These are phyloP conservation scores for Letharia lupina DNA, from an alignment of 495 filamentous ascomycete genomes.

Conservation along the genomic window DNA sequence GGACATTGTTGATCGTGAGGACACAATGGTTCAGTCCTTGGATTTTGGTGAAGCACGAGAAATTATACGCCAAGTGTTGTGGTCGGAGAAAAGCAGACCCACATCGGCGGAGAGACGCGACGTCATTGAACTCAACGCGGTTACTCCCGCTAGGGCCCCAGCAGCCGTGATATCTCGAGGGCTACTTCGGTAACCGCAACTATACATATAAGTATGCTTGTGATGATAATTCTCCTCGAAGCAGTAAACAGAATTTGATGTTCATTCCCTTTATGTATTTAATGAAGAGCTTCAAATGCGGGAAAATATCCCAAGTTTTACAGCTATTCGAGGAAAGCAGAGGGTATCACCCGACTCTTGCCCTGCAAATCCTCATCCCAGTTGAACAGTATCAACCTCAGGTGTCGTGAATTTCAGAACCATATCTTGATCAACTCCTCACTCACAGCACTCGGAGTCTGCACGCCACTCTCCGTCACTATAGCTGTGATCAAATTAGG, in stretches of 20 bases:
- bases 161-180: neutral
- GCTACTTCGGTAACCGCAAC: too few species aligned
- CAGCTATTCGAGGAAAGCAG: neutral
- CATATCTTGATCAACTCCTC: slow-evolving; percentile 73
- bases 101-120: neutral
- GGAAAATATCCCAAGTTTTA: too few species aligned
- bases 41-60: neutral
- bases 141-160: neutral
- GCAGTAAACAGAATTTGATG: neutral
- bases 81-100: too few species aligned
- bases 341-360: neutral
- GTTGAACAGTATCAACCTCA: neutral
- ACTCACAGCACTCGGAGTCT: slow-evolving; percentile 68
- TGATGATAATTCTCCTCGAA: too few species aligned
- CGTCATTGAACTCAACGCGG: neutral
- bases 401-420: slow-evolving; percentile 42
- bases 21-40: neutral
- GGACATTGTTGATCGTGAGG: slow-evolving; percentile 19
- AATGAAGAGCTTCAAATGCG: neutral
- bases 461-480: slow-evolving; percentile 67
- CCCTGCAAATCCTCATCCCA: neutral
- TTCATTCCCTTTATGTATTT: too few species aligned
- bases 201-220: too few species aligned
- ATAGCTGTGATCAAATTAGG: slow-evolving; percentile 71
- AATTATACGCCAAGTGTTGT: neutral